Conservation (phyloP, 768 basidiomycete species). For the Macrolepiota fuliginosa region DNA sequence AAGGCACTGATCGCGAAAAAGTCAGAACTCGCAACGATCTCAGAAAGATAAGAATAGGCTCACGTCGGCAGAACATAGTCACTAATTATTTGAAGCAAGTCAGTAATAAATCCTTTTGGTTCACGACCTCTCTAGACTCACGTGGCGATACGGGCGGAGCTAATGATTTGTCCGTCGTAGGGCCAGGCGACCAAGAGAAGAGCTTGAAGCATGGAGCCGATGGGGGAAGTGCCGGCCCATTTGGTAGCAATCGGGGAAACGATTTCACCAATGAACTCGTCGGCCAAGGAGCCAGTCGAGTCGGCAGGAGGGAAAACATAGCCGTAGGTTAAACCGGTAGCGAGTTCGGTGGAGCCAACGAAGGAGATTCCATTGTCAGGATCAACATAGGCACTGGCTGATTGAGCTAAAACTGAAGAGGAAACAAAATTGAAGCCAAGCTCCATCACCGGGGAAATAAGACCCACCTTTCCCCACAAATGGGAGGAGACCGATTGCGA, state of each 20-base stretch:
- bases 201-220: slow-evolving; percentile 52
- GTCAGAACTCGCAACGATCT: neutral
- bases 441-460: neutral
- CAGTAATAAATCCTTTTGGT: neutral
- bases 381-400: slow-evolving; percentile 42
- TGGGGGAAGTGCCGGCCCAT: slow-evolving; percentile 57
- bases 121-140: slow-evolving; percentile 26
- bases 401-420: slow-evolving; percentile 40
- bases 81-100: slow-evolving; percentile 24
- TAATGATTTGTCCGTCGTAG: slow-evolving; percentile 49
- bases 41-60: slow-evolving; percentile 12
- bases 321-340: slow-evolving; percentile 42
- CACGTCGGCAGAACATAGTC: slow-evolving; percentile 52
- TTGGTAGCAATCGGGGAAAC: slow-evolving; percentile 50
- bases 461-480: slow-evolving; percentile 6
- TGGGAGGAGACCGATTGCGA: slow-evolving; percentile 2
- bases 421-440: neutral
- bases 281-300: slow-evolving; percentile 33
- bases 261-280: slow-evolving; percentile 64
- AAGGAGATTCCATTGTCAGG: slow-evolving; percentile 52
- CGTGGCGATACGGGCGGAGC: slow-evolving; percentile 53
- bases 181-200: slow-evolving; percentile 63
- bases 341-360: slow-evolving; percentile 40
- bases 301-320: slow-evolving; percentile 51
- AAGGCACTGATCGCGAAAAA: slow-evolving; percentile 30